Evolutionary conservation across 2,329 filamentous ascomycete genomes (phyloP).

Genomic region (Phialophora tarda): DNA sequence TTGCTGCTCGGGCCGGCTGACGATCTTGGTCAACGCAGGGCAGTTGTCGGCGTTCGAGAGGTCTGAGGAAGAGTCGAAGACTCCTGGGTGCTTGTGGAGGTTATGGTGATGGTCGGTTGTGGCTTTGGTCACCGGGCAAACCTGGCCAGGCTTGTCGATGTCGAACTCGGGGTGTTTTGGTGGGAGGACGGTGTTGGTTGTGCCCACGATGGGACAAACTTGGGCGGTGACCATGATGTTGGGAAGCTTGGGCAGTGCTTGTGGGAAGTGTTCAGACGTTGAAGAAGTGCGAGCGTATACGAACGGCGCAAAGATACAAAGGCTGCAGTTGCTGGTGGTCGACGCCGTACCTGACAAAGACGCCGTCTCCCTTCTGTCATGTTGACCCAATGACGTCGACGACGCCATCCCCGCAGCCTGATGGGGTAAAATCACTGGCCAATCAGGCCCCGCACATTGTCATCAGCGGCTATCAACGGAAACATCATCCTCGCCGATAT

Average conservation of each 20-base stretch:
- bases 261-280: too few species aligned
- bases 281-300: neutral
- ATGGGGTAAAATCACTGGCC: neutral
- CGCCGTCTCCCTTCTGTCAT: neutral
- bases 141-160: conserved; percentile 35
- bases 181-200: conserved; percentile 39
- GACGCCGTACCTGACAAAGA: conserved; percentile 17
- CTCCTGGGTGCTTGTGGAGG: conserved; percentile 37
- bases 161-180: conserved; percentile 38
- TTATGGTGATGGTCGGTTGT: conserved; percentile 40
- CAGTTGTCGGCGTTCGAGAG: conserved; percentile 35
- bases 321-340: conserved; percentile 4
- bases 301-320: neutral
- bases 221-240: conserved; percentile 28
- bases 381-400: conserved; percentile 14
- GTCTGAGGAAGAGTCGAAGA: conserved; percentile 29
- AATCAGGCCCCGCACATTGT: conserved; percentile 7
- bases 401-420: neutral
- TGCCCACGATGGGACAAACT: conserved; percentile 40
- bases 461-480: conserved; percentile 1
- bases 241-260: neutral
- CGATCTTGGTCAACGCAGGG: conserved; percentile 37
- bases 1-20: conserved; percentile 35
- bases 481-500: neutral
- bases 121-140: conserved; percentile 38